These are phyloP conservation scores for Fusarium sp. DNA, from an alignment of 2,329 filamentous ascomycete genomes.

Conservation along the genomic window DNA sequence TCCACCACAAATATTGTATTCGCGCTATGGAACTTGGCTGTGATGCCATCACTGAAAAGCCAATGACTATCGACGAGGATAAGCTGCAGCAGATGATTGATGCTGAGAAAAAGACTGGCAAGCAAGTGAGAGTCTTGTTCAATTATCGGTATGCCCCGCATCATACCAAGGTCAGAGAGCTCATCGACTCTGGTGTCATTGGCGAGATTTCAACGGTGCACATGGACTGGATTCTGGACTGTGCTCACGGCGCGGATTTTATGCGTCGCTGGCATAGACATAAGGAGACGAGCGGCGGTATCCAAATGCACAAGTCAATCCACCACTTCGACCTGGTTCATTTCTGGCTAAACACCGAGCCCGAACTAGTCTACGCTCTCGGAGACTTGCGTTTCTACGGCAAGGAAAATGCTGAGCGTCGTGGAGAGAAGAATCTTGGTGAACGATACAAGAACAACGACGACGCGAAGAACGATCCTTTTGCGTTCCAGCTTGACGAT, in stretches of 20 bases:
- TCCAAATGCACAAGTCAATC: conserved; percentile 72
- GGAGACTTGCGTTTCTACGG: conserved; percentile 71
- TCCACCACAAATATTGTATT: conserved; percentile 70
- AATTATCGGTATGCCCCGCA: conserved; percentile 74
- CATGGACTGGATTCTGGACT: conserved; percentile 73
- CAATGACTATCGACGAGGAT: conserved; percentile 71
- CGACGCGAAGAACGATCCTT: conserved; percentile 65
- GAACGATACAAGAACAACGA: conserved; percentile 62
- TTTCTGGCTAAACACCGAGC: conserved; percentile 69
- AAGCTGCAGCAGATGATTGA: conserved; percentile 61
- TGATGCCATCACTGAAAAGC: conserved; percentile 71
- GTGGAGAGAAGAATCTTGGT: conserved; percentile 64
- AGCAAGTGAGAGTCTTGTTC: conserved; percentile 68
- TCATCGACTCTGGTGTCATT: conserved; percentile 65
- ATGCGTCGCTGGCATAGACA: conserved; percentile 73
- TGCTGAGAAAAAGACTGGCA: conserved; percentile 48
- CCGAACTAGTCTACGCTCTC: conserved; percentile 67
- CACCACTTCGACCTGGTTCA: conserved; percentile 73
- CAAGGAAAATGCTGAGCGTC: conserved; percentile 67
- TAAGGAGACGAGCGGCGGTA: conserved; percentile 68
- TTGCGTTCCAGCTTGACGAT: conserved; percentile 66
- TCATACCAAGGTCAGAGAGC: conserved; percentile 68
- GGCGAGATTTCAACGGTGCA: conserved; percentile 68
- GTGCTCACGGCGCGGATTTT: conserved; percentile 70
- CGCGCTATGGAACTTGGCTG: conserved; percentile 69